Evolutionary conservation across 2,329 filamentous ascomycete species (phyloP), one percentile per base, ranked within the genome.

Genomic region (Aureobasidium sp.): DNA sequence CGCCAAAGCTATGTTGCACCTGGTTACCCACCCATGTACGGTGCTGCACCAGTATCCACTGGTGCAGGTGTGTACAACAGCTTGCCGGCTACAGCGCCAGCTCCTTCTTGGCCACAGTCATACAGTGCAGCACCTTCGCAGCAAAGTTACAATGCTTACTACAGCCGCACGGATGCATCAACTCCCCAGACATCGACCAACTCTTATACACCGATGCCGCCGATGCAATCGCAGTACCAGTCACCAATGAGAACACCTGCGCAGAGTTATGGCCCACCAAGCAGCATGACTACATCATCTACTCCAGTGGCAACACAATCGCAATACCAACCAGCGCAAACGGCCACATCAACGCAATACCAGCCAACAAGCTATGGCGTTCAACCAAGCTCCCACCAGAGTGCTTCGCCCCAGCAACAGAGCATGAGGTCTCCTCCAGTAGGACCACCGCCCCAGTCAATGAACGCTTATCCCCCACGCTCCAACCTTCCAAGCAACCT

Each of bases 1-100:
- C 63, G 71, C 34, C 68, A 69, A 2, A 68, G 69, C 10, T 74
- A 73, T 51, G 39, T 67, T 61, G 36, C 51, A 51, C 37, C 69
- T 65, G 47, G 68, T 37, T 71, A 73, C 46, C 67, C 67, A 15
- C 46, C 46, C 15, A 69, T 73, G 69, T 73, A 72, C 52, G 68
- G 69, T 29, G 67, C 69, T 20, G 43, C 41, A 13, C 62, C 67
- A 26, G 55, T 51, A 24, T 36, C 66, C 20, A 65, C 70, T 17
- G 65, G 64, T 2, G 67, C 63, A n/a, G 63, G 66, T 29, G 66
- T 71, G 56, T 74, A 73, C 59, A 64, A 65, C 8, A 66, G 59
- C 24, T 63, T 70, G 63, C 67, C 69, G 10, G 65, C 65, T 26
- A 65, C 69, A n/a, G 63, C 69, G 9, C 66, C 70, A 5, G 61